phyloP scores from a whole-genome alignment of 1,284 basidiomycete genomes.

The Leccinum subatratum region DNA sequence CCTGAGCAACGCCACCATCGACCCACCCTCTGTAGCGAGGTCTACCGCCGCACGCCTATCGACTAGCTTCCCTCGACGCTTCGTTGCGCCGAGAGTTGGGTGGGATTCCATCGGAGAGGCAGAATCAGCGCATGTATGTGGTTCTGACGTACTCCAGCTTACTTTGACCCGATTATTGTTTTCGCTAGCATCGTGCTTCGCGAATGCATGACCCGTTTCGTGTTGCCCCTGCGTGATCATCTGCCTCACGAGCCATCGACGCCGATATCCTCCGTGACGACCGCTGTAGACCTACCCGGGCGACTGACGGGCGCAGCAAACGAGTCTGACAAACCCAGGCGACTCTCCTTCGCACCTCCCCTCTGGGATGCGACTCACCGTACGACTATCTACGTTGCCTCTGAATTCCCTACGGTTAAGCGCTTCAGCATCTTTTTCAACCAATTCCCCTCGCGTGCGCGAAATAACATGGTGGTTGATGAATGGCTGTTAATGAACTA shows the following conservation, averaged over 20 bases:
- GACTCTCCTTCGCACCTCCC: no score
- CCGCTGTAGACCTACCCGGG: constrained; percentile 72
- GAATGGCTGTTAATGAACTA: no score
- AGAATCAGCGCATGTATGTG: constrained; percentile 69
- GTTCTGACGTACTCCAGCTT: neutral
- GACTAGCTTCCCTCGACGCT: constrained; percentile 50
- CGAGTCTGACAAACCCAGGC: no score
- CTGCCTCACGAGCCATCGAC: constrained; percentile 53
- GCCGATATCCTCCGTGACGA: constrained; percentile 59
- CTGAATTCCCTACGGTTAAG: no score
- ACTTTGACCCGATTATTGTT: constrained; percentile 9
- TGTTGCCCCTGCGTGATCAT: constrained; percentile 58
- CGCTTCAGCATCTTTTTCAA: no score
- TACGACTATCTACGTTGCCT: no score
- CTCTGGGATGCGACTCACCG: no score
- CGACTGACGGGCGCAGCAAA: no score
- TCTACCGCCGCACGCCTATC: constrained; percentile 69
- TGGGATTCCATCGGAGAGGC: constrained; percentile 46
- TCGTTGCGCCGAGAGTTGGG: constrained; percentile 58
- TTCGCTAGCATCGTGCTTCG: constrained; percentile 48
- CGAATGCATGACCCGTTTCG: constrained; percentile 63
- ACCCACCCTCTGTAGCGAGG: constrained; percentile 44
- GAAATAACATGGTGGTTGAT: no score
- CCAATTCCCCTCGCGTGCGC: no score
- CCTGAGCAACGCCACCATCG: neutral